These are phyloP conservation scores for Salvia rosmarinus DNA, from an alignment of 257 asterid species.

Conservation along the genomic window DNA sequence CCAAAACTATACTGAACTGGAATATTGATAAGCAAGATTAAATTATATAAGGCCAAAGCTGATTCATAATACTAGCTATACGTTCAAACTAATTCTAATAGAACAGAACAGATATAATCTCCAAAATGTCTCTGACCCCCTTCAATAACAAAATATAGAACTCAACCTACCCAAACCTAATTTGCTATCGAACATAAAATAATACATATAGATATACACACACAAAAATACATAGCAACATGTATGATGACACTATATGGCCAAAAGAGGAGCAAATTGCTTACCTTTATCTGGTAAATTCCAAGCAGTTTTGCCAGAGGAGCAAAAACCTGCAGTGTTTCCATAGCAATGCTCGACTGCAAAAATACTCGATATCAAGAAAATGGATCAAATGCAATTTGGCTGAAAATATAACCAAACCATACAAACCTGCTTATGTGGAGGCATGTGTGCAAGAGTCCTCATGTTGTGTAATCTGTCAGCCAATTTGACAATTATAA, in stretches of 20 bases:
- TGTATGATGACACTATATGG: not conserved
- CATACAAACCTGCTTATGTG: slow-evolving; percentile 80
- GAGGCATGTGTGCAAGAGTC: slow-evolving; percentile 97
- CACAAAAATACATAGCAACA: not conserved
- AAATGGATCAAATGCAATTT: slow-evolving; percentile 22
- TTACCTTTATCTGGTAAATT: slow-evolving; percentile 89
- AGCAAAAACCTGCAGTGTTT: slow-evolving; percentile 92
- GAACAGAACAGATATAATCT: slow-evolving; percentile 1
- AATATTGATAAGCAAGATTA: slow-evolving; percentile 11
- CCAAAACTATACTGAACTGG: not conserved
- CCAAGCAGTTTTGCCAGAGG: slow-evolving; percentile 94
- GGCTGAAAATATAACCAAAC: slow-evolving; percentile 23
- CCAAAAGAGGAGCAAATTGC: slow-evolving; percentile 17
- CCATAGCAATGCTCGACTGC: slow-evolving; percentile 91
- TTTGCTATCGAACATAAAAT: not conserved
- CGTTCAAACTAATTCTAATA: not conserved
- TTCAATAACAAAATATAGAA: not conserved
- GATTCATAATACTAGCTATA: not conserved
- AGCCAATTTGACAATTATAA: slow-evolving; percentile 91
- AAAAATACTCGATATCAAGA: slow-evolving; percentile 31
- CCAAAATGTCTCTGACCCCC: not conserved
- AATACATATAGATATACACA: not conserved
- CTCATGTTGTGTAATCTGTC: slow-evolving; percentile 97
- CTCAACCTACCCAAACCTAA: slow-evolving; percentile 4
- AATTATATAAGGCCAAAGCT: not conserved